A percentile compares a stretch with the other conserved stretches of the same genome.
These are phyloP conservation scores for Murraya paniculata DNA, from an alignment of 345 rosid species.

Conservation along the genomic window DNA sequence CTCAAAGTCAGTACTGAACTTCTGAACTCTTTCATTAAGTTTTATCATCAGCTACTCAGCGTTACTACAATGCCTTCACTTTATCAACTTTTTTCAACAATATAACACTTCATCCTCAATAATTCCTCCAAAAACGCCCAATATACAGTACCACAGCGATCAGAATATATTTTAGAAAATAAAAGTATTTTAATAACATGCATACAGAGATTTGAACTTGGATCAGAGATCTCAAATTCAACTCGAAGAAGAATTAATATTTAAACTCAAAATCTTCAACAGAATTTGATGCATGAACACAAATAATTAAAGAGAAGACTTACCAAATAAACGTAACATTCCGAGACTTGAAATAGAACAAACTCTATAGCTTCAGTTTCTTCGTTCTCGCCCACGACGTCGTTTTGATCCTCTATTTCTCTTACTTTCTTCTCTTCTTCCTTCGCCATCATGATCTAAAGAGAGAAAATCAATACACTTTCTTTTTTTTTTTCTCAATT, in stretches of 20 bases:
- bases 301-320: not conserved
- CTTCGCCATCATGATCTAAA: conserved; percentile 32
- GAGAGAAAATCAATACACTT: conserved; percentile 13
- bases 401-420: conserved; percentile 19
- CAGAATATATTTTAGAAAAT: not conserved
- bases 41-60: not conserved
- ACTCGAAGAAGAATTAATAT: not conserved
- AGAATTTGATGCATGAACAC: not conserved
- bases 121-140: not conserved
- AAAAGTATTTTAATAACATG: not conserved
- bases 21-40: not conserved
- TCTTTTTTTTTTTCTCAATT: not conserved
- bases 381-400: conserved; percentile 38
- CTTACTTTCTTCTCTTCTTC: conserved; percentile 30
- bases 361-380: conserved; percentile 68
- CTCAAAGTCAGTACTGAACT: not conserved
- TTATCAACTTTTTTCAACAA: not conserved
- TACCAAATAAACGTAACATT: conserved; percentile 92
- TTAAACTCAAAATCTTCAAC: not conserved
- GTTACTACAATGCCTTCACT: not conserved
- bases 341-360: conserved; percentile 78
- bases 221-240: not conserved
- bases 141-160: not conserved
- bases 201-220: not conserved
- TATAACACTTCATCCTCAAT: not conserved